Conservation (phyloP, 129 eudicot species). For the Escallonia rubra region DNA sequence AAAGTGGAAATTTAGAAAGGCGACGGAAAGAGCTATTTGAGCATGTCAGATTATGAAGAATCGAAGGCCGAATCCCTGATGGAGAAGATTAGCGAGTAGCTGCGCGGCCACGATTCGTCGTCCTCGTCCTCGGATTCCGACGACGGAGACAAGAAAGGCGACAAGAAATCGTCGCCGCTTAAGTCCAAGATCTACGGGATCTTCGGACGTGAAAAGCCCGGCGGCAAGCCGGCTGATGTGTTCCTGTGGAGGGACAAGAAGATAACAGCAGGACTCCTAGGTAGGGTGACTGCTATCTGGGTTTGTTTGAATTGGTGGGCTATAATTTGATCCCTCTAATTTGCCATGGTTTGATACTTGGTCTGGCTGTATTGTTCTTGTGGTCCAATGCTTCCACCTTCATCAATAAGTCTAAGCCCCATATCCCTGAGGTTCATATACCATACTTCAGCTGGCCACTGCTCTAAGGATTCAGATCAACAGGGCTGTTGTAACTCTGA, state of each 20-base stretch:
- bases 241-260: slow-evolving; percentile 90
- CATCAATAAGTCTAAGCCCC: slow-evolving; percentile 90
- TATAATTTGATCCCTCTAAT: too few species aligned
- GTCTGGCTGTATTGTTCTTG: too few species aligned
- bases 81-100: slow-evolving; percentile 66
- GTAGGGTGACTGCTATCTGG: too few species aligned
- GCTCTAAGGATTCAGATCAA: too few species aligned
- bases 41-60: slow-evolving; percentile 67
- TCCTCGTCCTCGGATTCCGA: slow-evolving; percentile 77
- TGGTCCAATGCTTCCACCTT: slow-evolving; percentile 72
- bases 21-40: too few species aligned
- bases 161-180: slow-evolving; percentile 31
- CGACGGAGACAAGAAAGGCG: slow-evolving; percentile 45
- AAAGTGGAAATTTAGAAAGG: too few species aligned
- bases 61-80: slow-evolving; percentile 40
- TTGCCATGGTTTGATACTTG: too few species aligned
- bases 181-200: slow-evolving; percentile 53
- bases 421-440: too few species aligned
- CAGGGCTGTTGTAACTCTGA: too few species aligned
- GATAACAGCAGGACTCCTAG: slow-evolving; percentile 62
- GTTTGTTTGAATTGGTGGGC: too few species aligned
- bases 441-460: too few species aligned
- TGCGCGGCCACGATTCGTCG: slow-evolving; percentile 36
- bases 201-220: slow-evolving; percentile 74
- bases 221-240: slow-evolving; percentile 85